These are phyloP conservation scores for Furcasterigmium furcatum DNA, from an alignment of 2,329 filamentous ascomycete genomes.

Conservation along the genomic window DNA sequence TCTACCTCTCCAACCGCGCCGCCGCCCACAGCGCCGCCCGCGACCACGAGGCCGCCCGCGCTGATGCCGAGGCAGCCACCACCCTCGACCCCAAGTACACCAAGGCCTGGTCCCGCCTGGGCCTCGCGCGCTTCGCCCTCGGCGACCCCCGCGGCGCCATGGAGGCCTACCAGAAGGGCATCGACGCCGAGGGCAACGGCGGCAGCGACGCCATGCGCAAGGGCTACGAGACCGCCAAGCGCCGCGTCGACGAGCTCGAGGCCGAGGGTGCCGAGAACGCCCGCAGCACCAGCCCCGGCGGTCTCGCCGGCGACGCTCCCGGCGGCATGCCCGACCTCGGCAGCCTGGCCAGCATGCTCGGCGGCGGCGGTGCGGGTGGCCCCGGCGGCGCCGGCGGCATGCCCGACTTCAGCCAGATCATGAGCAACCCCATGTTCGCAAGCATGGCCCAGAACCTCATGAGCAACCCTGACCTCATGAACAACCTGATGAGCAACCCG, in stretches of 20 bases:
- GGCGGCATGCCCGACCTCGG: constrained; percentile 71
- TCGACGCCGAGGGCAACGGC: constrained; percentile 89
- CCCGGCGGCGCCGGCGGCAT: constrained; percentile 74
- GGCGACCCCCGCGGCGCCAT: constrained; percentile 88
- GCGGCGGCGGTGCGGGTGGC: constrained; percentile 55
- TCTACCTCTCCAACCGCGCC: constrained; percentile 96
- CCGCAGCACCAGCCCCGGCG: constrained; percentile 27
- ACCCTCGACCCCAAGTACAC: constrained; percentile 88
- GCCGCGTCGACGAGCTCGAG: constrained; percentile 77
- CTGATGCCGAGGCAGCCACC: constrained; percentile 89
- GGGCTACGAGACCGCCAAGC: constrained; percentile 90
- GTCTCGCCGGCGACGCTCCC: constrained; percentile 33
- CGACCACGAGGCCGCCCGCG: constrained; percentile 78
- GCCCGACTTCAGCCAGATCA: constrained; percentile 82
- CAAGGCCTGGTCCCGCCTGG: constrained; percentile 93
- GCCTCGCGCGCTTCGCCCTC: constrained; percentile 85
- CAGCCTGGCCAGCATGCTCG: constrained; percentile 70
- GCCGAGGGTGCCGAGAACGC: constrained; percentile 42
- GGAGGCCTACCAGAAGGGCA: constrained; percentile 91
- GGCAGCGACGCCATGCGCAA: constrained; percentile 98
- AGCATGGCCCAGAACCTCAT: constrained; percentile 97
- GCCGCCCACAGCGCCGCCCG: constrained; percentile 84
- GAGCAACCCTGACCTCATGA: constrained; percentile 92
- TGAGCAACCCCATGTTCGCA: constrained; percentile 98
- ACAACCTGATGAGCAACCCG: constrained; percentile 92